Conservation (phyloP, 352 stramenopile genomes). For the Pythium vanterpoolii region DNA sequence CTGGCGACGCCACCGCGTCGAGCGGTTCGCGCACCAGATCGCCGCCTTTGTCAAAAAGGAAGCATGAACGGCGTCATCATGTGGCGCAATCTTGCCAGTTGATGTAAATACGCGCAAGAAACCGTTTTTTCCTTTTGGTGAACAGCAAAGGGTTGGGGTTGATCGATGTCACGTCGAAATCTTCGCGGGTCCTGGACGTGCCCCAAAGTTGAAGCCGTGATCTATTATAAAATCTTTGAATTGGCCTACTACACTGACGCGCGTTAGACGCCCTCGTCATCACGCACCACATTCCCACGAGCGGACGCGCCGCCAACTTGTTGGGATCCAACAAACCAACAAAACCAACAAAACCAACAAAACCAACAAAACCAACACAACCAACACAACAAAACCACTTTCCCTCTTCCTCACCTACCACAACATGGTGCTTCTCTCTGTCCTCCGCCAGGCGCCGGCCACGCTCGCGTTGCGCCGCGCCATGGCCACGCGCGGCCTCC, state of each 20-base stretch:
- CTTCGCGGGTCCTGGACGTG: background rate
- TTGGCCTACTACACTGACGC: background rate
- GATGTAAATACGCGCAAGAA: background rate
- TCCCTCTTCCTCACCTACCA: background rate
- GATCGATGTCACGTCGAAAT: constrained; percentile 2
- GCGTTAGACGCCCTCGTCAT: background rate
- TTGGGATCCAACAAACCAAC: background rate
- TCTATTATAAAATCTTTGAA: background rate
- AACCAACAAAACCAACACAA: background rate
- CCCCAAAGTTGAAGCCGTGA: background rate
- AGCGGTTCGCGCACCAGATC: constrained; percentile 48
- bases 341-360: background rate
- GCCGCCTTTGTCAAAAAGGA: constrained; percentile 63
- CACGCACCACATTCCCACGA: background rate
- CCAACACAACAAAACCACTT: background rate
- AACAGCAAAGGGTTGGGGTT: constrained; percentile 2
- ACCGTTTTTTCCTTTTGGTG: background rate
- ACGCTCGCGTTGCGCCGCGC: constrained; percentile 17
- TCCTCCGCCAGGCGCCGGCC: constrained; percentile 30
- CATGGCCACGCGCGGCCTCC: constrained; percentile 37
- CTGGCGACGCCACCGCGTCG: constrained; percentile 53
- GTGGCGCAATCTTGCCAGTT: background rate
- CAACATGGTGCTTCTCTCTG: constrained; percentile 45
- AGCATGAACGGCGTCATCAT: constrained; percentile 14
- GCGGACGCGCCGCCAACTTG: too few relatives aligned